Conservation (phyloP, 2,329 filamentous ascomycete genomes). For the Botrytis paeoniae region DNA sequence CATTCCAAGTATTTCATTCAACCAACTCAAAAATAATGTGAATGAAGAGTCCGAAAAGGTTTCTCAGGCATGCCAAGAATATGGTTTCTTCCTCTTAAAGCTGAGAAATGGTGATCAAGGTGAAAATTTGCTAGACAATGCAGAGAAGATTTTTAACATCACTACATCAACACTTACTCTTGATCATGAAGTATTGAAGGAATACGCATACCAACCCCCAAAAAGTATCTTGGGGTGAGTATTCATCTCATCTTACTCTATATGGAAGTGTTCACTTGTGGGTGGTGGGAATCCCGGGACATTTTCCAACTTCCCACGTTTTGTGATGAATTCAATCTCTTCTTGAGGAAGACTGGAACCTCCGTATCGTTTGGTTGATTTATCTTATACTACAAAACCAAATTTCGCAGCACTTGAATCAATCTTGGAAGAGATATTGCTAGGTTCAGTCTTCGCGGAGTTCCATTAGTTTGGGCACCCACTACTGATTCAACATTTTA, state of each 20-base stretch:
- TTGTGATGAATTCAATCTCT: neutral
- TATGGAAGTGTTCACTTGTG: neutral
- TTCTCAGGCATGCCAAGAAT: neutral
- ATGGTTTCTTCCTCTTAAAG: neutral
- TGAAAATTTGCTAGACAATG: neutral
- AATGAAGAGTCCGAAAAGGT: neutral
- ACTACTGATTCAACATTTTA: neutral
- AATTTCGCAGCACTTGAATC: neutral
- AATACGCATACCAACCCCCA: neutral
- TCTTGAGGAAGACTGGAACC: neutral
- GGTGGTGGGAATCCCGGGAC: neutral
- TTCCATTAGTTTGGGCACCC: neutral
- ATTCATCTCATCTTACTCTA: neutral
- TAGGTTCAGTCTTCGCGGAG: neutral
- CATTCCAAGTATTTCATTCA: neutral
- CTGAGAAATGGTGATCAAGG: neutral
- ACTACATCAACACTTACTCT: neutral
- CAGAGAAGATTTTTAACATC: neutral
- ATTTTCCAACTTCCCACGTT: neutral
- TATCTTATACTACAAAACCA: neutral
- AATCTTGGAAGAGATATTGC: neutral
- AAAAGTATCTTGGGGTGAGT: neutral
- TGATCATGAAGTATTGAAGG: neutral
- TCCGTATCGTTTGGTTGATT: neutral
- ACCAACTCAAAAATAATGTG: no score